Base-by-base conservation (phyloP, 495 filamentous ascomycete genomes). In the Xylaria scruposa region DNA sequence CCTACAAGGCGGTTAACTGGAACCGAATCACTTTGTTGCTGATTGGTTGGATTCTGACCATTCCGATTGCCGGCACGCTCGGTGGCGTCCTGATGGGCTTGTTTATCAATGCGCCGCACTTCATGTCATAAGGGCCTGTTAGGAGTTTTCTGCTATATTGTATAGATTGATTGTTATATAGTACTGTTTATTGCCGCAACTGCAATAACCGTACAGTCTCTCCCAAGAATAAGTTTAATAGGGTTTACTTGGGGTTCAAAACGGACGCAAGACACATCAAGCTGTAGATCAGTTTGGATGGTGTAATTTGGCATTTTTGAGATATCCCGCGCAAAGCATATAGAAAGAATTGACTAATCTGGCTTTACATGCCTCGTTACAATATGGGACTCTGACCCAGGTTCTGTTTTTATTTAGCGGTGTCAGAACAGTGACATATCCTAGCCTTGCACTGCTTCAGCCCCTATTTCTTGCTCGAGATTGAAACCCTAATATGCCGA, bases 1-100 rank as follows among this genome's bases (percentile, higher is more conserved):
- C 83, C 17, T 44, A 85, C 58, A 89, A 87, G 79, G 86, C 88
- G 13, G 85, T 92, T 68, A 92, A 92, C 83, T 92, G 84, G 81
- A 87, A 89, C 76, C 86, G 85, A 67, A 85, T 91, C 38, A 85
- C 83, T 8, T 81, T 88, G 12, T 68, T 79, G 66, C 64, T 81
- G 13, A 64, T 79, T 21, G 84, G 83, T n/a, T 91, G 90, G 90
- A 84, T 91, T 72, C 76, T 86, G 74, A 92, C 90, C 0, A 87
- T 92, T 44, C 90, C 90, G 10, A 83, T 90, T 70, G 88, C 90
- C 13, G 90, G 88, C 24, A 88, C 85, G 40, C 72, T 91, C 29
- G 87, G 81, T 33, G 90, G 90, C 17, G 73, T 85, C n/a, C 70
- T 90, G 29, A 91, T 90, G 88, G 89, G 87, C 7, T 65, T 91